These are phyloP conservation scores for Mycena alexandri DNA, from an alignment of 768 basidiomycete species.

Conservation along the genomic window DNA sequence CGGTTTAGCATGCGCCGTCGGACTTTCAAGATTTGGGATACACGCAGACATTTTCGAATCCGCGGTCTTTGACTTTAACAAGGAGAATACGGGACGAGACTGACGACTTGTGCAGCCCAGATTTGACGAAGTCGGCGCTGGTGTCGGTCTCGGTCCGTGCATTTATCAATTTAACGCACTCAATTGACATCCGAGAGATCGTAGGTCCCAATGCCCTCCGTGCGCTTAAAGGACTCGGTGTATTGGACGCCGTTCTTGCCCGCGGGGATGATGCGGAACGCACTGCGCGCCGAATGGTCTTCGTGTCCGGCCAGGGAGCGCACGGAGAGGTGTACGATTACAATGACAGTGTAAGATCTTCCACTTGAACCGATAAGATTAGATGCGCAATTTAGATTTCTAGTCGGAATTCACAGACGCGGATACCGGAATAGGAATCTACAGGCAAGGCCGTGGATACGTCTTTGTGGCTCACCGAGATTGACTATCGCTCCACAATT, in stretches of 20 bases:
- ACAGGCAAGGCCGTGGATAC: conserved; percentile 49
- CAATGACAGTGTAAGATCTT: conserved; percentile 46
- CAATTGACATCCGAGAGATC: neutral
- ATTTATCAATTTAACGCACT: neutral
- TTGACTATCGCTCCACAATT: no score
- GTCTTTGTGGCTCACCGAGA: no score
- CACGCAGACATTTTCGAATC: conserved; percentile 64
- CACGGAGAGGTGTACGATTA: conserved; percentile 58
- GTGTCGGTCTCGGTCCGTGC: conserved; percentile 61
- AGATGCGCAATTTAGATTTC: neutral
- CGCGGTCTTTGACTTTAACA: conserved; percentile 50
- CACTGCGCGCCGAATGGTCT: conserved; percentile 50
- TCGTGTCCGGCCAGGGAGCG: conserved; percentile 54
- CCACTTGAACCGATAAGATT: neutral
- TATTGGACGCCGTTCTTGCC: conserved; percentile 55
- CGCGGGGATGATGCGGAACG: conserved; percentile 51
- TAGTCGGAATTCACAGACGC: conserved; percentile 49
- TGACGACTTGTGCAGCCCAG: conserved; percentile 48
- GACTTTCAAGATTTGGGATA: conserved; percentile 56
- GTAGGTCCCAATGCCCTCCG: conserved; percentile 64
- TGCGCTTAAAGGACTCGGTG: conserved; percentile 57
- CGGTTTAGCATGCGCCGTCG: conserved; percentile 62
- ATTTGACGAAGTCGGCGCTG: conserved; percentile 67
- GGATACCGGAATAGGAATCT: conserved; percentile 58
- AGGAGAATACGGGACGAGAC: conserved; percentile 1